Evolutionary conservation across 495 filamentous ascomycete species (phyloP), one percentile per base, ranked within the genome.

Genomic region (Xylaria grammica): DNA sequence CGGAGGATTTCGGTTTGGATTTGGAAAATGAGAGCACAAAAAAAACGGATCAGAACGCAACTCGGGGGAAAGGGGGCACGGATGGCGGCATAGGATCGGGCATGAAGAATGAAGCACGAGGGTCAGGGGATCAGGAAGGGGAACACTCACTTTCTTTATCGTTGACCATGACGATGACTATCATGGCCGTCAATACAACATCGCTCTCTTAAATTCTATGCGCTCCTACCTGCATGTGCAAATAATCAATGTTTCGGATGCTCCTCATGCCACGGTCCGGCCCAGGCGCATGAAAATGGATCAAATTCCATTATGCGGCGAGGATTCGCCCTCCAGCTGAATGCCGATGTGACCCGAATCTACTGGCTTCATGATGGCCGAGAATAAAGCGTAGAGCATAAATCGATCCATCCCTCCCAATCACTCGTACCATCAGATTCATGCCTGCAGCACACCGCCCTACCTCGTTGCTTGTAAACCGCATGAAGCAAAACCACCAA

Each of bases 111-210:
- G 34, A 24, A 19, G 49, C 17, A 30, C 17, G 52, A 9, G 9
- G 40, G 42, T 10, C 7, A 42, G 40, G 19, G 20, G 52, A 42
- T 9, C 6, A 38, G 17, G 42, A 63, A 26, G 29, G 20, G 24
- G 42, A 58, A 34, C 53, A 51, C 42, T 64, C 53, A 56, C 62
- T 64, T 36, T 64, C 53, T 40, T 24, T 64, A 55, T 63, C 62
- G 42, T 38, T 64, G 6, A 55, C 53, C 62, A 51, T 64, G 62
- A 57, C 62, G 62, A 64, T 64, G 15, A 64, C 62, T 20, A 58
- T 64, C 62, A 58, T 64, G 62, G 44, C 53, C 38, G 10, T 58
- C 38, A 64, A 64, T 58, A 26, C 53, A 57, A 9, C 62, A 20
- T 40, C 62, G 34, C 62, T 64, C 53, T 64, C 52, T 64, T 64